A percentile compares a stretch with the other conserved stretches of the same genome.
These are phyloP conservation scores for Dendrobium officinale DNA, from an alignment of 106 monocot species.

Conservation along the genomic window DNA sequence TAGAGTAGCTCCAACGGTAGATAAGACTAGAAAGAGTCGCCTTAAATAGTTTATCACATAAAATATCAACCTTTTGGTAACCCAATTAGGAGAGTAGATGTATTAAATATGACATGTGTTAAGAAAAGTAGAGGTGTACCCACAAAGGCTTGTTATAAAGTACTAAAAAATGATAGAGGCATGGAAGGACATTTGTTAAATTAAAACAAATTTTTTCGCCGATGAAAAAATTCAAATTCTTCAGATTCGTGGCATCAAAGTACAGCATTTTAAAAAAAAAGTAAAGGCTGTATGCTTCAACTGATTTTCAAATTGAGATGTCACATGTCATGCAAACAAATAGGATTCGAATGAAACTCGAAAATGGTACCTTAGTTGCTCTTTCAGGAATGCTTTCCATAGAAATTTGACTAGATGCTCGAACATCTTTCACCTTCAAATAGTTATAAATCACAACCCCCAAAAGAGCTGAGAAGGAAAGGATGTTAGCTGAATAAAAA, in stretches of 20 bases:
- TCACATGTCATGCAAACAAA: background rate
- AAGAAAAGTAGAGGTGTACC: no score
- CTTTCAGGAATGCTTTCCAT: conserved; percentile 56
- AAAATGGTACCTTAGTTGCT: conserved; percentile 50
- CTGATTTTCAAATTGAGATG: background rate
- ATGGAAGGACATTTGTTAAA: background rate
- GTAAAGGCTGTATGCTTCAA: background rate
- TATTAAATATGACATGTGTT: no score
- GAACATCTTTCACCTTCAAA: conserved; percentile 77
- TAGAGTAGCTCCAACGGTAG: no score
- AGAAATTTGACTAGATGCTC: conserved; percentile 44
- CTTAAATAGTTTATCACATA: no score
- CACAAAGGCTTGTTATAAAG: no score
- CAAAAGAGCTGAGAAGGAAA: conserved; percentile 58
- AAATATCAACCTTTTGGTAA: no score
- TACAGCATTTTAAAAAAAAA: no score
- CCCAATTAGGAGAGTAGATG: no score
- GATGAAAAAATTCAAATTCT: background rate
- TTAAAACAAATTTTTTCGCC: background rate
- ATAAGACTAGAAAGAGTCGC: no score
- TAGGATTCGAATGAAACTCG: background rate
- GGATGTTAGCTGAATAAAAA: conserved; percentile 16
- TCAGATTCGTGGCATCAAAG: background rate
- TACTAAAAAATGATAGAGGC: background rate
- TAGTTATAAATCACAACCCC: conserved; percentile 99